Evolutionary conservation across 352 stramenopile genomes (phyloP), one percentile per base, ranked within the genome.

Genomic region (Phytophthora sansomeana): DNA sequence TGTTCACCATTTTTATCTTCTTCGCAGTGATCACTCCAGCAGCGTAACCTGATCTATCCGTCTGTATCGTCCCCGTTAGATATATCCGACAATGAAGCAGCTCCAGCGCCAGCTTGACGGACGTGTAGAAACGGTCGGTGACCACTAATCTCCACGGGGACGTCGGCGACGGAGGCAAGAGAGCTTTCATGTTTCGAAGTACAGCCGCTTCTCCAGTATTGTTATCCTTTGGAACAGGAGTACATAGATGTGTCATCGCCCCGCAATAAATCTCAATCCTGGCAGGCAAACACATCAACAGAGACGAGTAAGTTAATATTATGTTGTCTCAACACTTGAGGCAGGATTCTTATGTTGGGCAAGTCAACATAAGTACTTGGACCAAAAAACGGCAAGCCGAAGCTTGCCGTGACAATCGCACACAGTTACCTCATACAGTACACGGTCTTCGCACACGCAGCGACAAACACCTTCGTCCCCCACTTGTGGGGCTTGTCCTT

Each of bases 1-100:
- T 43, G 42, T 62, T 53, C 13, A 62, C 42, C 1, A 21, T 62
- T 36, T 58, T 49, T 14, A 16, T 19, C 16, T 39, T 29, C 7
- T 49, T 58, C 21, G 36, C 4, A 0, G 52, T 60, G 10, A 51
- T 10, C 3, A 42, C 26, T 3, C 19, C 38, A 26, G n/a, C 9
- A 2, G 38, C 38, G 38, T 50, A 59, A 8, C 28, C 38, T 3
- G 28, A 8, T n/a, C 52, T 10, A 9, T 60, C 38, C 0, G 26
- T 42, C 16, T 50, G 8, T 9, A 51, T 50, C 28, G 52, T 49
- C 1, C 26, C 52, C 11, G 52, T 60, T 1, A 60, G 7, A 16
- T 50, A 60, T 8, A 60, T 21, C 0, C n/a, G 52, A 8, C 28
- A 16, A 17, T 50, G 52, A 0, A 60, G 52, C 11, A 51, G 26